These are phyloP conservation scores for Herpotrichia juniperi DNA, from an alignment of 2,329 filamentous ascomycete genomes.

Conservation along the genomic window DNA sequence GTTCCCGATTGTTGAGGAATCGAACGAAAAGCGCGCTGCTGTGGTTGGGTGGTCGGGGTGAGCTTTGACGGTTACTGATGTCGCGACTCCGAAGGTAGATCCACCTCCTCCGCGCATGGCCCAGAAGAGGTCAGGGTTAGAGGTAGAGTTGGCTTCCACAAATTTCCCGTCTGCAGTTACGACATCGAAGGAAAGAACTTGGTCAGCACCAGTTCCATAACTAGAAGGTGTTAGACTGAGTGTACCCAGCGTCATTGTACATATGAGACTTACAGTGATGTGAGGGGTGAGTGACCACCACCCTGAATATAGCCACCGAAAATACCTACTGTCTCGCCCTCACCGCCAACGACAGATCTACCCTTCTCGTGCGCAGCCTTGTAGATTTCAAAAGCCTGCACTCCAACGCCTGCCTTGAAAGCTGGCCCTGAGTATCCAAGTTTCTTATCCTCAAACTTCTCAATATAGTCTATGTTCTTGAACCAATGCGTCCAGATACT, in stretches of 20 bases:
- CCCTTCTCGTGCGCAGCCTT: slow-evolving; percentile 54
- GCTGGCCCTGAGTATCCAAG: slow-evolving; percentile 53
- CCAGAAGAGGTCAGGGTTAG: slow-evolving; percentile 43
- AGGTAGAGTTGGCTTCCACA: slow-evolving; percentile 36
- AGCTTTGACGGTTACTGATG: slow-evolving; percentile 41
- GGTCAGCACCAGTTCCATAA: slow-evolving; percentile 48
- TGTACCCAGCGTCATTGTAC: background rate
- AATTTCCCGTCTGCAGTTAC: slow-evolving; percentile 39
- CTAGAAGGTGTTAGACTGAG: slow-evolving; percentile 16
- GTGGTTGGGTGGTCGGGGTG: slow-evolving; percentile 40
- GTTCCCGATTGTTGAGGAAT: slow-evolving; percentile 35
- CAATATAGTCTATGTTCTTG: slow-evolving; percentile 42
- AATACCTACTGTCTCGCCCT: slow-evolving; percentile 58
- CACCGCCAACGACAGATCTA: slow-evolving; percentile 60
- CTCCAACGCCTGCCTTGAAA: slow-evolving; percentile 62
- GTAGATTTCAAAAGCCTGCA: slow-evolving; percentile 61
- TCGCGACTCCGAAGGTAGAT: slow-evolving; percentile 41
- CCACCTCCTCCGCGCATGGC: slow-evolving; percentile 43
- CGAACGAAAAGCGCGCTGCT: slow-evolving; percentile 39
- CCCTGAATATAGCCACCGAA: slow-evolving; percentile 53
- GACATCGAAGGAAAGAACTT: slow-evolving; percentile 42
- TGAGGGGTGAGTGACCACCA: slow-evolving; percentile 62
- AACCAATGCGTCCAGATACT: slow-evolving; percentile 47
- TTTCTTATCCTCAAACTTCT: slow-evolving; percentile 37
- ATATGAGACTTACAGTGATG: slow-evolving; percentile 38